Percentiles rank a stretch among this genome's conserved stretches.
phyloP scores from a whole-genome alignment of 345 rosid species.

The Limnanthes douglasii region DNA sequence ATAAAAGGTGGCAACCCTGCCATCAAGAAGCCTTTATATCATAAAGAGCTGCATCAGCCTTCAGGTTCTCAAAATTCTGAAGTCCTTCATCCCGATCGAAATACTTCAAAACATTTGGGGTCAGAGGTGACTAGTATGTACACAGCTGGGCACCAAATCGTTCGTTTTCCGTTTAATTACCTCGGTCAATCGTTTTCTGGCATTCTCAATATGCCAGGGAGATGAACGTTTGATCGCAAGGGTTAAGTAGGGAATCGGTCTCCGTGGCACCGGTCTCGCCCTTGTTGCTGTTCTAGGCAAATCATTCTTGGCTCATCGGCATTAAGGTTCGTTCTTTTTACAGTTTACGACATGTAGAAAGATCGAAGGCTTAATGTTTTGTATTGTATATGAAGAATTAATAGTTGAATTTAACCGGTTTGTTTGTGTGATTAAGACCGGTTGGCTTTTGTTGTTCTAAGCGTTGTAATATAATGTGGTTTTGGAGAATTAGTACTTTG shows the following conservation, averaged over 20 bases:
- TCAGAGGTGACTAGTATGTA: constrained; percentile 77
- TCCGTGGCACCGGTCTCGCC: constrained; percentile 10
- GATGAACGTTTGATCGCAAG: constrained; percentile 3
- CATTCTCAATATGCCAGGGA: constrained; percentile 5
- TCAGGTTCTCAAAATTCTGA: constrained; percentile 71
- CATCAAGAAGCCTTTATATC: constrained; percentile 15
- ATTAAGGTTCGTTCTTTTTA: constrained; percentile 11
- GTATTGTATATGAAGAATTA: too few relatives aligned
- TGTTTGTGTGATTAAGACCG: too few relatives aligned
- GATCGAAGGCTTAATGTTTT: too few relatives aligned
- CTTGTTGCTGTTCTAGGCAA: constrained; percentile 61
- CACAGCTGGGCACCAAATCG: neutral
- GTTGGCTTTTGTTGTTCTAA: too few relatives aligned
- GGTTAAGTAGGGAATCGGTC: neutral
- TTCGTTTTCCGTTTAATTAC: constrained; percentile 9
- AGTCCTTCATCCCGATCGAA: constrained; percentile 63
- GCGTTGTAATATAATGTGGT: too few relatives aligned
- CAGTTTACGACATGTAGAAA: too few relatives aligned
- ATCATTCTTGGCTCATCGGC: constrained; percentile 63
- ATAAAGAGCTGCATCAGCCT: constrained; percentile 14
- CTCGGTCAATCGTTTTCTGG: constrained; percentile 7
- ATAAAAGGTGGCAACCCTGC: constrained; percentile 12
- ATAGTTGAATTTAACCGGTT: too few relatives aligned
- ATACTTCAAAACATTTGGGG: constrained; percentile 41
- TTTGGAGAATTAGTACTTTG: too few relatives aligned